Evolutionary conservation across 441 rosid species (phyloP), one percentile per base, ranked within the genome.

Genomic region (Euphorbia celastroides): DNA sequence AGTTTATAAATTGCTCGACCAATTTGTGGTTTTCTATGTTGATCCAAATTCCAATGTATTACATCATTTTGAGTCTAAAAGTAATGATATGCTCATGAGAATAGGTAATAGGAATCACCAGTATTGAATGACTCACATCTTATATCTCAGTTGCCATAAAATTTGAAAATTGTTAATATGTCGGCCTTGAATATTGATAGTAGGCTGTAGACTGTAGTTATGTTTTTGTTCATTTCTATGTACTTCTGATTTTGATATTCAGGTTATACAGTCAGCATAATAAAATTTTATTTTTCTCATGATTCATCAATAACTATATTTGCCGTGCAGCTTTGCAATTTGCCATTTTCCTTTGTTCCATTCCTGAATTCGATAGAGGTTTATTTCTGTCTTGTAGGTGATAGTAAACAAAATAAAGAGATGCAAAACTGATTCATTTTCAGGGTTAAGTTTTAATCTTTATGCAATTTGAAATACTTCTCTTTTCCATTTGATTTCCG

Each of bases 331-430:
- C 19, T 62, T 65, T 55, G 2, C 4, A 60, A 27, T 62, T 60
- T 38, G n/a, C 30, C 4, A 60, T n/a, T 62, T 60, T 38, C 25
- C 30, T 62, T 30, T 32, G 7, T 41, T 58, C 38, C 70, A 41
- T 13, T 60, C 26, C 41, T 56, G 67, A 5, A 31, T 63, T 59
- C 16, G 62, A 17, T 34, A n/a, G 23, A 50, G 50, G 19, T 51
- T 17, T 59, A 13, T 62, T 63, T 64, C 25, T n/a, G n/a, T 50
- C 57, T 42, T 81, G 66, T 75, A 90, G 98, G 87, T 79, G 30
- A 85, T 93, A 72, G 88, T 84, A n/a, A 87, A 85, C 84, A 89
- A 90, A 84, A 90, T 93, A 52, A 93, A 91, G 72, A 84, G 97
- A 60, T 93, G 97, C 93, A 91, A 91, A 82, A 88, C 96, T 1